These are phyloP conservation scores for Aspergillus neotritici DNA, from an alignment of 2,329 filamentous ascomycete species.

Conservation along the genomic window DNA sequence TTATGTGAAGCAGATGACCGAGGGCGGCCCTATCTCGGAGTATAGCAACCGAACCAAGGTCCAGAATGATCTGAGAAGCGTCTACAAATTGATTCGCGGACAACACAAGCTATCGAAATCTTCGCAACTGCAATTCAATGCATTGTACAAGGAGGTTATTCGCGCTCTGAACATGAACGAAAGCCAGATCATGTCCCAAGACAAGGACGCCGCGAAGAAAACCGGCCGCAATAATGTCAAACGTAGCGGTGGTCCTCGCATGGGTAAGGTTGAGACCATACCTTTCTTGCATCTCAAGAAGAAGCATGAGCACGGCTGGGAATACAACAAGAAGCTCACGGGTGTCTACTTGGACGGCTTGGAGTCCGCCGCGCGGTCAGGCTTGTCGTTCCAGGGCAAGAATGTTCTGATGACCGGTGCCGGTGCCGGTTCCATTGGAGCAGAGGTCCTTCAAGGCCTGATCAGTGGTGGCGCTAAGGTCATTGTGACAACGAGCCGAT, in stretches of 20 bases:
- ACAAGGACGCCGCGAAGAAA: constrained; percentile 61
- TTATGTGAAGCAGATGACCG: constrained; percentile 97
- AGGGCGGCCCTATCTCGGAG: constrained; percentile 96
- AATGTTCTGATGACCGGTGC: constrained; percentile 97
- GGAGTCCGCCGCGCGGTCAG: constrained; percentile 78
- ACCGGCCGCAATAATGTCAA: constrained; percentile 47
- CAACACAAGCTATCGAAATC: constrained; percentile 97
- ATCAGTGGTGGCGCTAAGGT: constrained; percentile 97
- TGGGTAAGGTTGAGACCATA: constrained; percentile 90
- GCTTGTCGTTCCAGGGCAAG: constrained; percentile 90
- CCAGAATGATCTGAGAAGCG: constrained; percentile 86
- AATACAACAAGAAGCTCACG: constrained; percentile 98
- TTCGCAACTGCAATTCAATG: constrained; percentile 94
- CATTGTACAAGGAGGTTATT: constrained; percentile 86
- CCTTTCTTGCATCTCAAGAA: constrained; percentile 98
- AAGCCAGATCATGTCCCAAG: constrained; percentile 88
- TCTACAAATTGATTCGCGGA: constrained; percentile 97
- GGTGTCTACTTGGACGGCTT: constrained; percentile 86
- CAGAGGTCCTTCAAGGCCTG: constrained; percentile 90
- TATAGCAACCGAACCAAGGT: constrained; percentile 98
- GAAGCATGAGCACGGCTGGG: constrained; percentile 93
- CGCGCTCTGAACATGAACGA: constrained; percentile 97
- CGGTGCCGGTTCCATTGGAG: constrained; percentile 94
- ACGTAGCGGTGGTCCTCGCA: constrained; percentile 55
- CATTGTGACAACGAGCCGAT: constrained; percentile 91